Evolutionary conservation across 257 asterid species (phyloP), one percentile per base, ranked within the genome.

Genomic region (Avicennia marina): DNA sequence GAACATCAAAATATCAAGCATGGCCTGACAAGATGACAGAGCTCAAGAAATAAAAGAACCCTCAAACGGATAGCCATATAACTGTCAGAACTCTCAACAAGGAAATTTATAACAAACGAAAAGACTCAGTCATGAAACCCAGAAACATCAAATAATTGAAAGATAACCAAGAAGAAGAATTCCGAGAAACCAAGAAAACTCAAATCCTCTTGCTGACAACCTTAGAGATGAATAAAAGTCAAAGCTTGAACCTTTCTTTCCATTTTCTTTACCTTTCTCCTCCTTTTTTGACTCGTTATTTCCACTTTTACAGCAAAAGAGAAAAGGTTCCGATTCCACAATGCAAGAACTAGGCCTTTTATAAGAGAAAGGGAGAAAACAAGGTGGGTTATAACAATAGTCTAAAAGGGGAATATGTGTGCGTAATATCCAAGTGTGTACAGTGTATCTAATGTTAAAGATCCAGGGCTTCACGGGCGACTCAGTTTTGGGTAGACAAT

Each of bases 241-340:
- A 66, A 55, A 65, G 63, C 60, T 57, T 21, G 47, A 67, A 66
- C 24, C 33, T 34, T 46, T 26, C 43, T 43, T 9, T 29, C 43
- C 20, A 8, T 21, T 12, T 43, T 29, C 61, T 36, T 9, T 34
- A 45, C 69, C 58, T 64, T 60, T 43, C 56, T 38, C 43, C 70
- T 10, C 19, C 53, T 32, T 41, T n/a, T 65, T 55, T 65, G 72
- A 65, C 65, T 61, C 63, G 31, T 49, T 53, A 46, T 68, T 15
- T 65, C 50, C 47, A 41, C 45, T 65, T 53, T 65, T 29, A 26
- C 62, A 58, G 19, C 62, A 50, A n/a, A n/a, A n/a, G n/a, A n/a
- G n/a, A n/a, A n/a, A n/a, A n/a, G n/a, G n/a, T n/a, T n/a, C n/a
- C n/a, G n/a, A n/a, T n/a, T 29, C 4, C 34, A 0, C 34, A 29